Evolutionary conservation across 192 early-diverging fungal species (phyloP).

Genomic region (Backusella tuberculispora): DNA sequence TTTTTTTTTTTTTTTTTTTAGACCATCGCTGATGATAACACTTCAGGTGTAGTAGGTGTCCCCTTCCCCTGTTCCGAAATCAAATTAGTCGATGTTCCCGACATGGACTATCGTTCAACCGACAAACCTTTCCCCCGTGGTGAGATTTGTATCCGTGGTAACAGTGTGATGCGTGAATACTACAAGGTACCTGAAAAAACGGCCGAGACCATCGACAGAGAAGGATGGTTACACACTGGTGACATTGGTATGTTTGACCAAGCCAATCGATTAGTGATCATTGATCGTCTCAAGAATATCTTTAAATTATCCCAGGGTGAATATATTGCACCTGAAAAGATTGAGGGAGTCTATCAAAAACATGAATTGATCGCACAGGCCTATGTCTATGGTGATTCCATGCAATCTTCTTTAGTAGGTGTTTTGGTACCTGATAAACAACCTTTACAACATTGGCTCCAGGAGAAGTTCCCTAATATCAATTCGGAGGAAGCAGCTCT

Average conservation of each 20-base stretch:
- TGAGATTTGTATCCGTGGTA: conserved; percentile 87
- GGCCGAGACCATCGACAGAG: conserved; percentile 73
- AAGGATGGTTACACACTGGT: conserved; percentile 89
- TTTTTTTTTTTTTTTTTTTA: conserved; percentile 14
- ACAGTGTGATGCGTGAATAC: conserved; percentile 78
- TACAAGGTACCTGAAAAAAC: conserved; percentile 85
- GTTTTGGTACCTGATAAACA: conserved; percentile 85
- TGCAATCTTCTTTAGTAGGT: conserved; percentile 83
- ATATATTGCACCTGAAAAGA: conserved; percentile 93
- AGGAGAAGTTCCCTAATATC: conserved; percentile 22
- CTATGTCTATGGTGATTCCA: conserved; percentile 93
- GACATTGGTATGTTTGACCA: conserved; percentile 85
- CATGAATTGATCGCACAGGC: conserved; percentile 79
- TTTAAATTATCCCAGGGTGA: conserved; percentile 87
- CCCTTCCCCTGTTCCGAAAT: conserved; percentile 81
- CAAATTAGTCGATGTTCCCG: conserved; percentile 87
- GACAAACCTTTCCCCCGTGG: conserved; percentile 87
- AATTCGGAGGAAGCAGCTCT: conserved; percentile 49
- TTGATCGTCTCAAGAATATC: conserved; percentile 87
- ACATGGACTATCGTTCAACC: conserved; percentile 83
- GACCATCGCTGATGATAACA: conserved; percentile 42
- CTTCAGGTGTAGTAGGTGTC: conserved; percentile 73
- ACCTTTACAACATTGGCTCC: conserved; percentile 67
- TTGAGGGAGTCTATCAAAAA: conserved; percentile 80
- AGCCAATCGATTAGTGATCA: conserved; percentile 73